Evolutionary conservation across 1,284 basidiomycete genomes (phyloP), one percentile per base, ranked within the genome.

Genomic region (Cutaneotrichosporon daszewskae): DNA sequence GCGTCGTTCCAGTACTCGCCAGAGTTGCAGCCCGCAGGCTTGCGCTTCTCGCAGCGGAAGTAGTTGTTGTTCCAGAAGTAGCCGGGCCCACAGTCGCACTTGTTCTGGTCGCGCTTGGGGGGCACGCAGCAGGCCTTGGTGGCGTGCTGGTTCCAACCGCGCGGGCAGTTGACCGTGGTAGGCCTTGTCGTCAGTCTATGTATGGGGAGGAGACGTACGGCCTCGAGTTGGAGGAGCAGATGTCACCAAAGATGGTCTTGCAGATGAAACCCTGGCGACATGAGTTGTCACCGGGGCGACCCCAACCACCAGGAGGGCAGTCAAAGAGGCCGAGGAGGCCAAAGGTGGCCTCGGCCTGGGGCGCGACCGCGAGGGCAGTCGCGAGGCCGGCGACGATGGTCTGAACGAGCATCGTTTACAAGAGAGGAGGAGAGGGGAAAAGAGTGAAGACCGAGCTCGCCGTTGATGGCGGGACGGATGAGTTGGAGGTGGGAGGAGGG

Each of bases 71-170:
- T 54, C 53, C 54, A 69, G n/a, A 40, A 49, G 52, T 55, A 66
- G 27, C 65, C 59, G 54, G 65, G 65, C 38, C 64, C 61, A 42
- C 66, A 68, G 47, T 66, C 62, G 45, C 59, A 59, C 18, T 23
- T 12, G 32, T 33, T 12, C 20, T 31, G 16, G n/a, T 20, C 25
- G 25, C 19, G 16, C 23, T 20, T 11, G 17, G 9, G 18, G 5
- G 40, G 33, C 13, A 42, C 26, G 18, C 40, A 35, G 40, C 33
- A 36, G 40, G 12, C 24, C 39, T 34, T 18, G 4, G 14, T 7
- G n/a, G 13, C 13, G 32, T 41, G 39, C 39, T 31, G 23, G 13
- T 10, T 9, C 39, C 39, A 41, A 8, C 20, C 24, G 18, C 14
- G 7, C n/a, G 39, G 39, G 32, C 39, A 41, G 16, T 19, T 18